Percentiles rank a stretch among this genome's conserved stretches.
phyloP scores from a whole-genome alignment of 2,329 filamentous ascomycete species.

The Botryosphaeria dothidea region DNA sequence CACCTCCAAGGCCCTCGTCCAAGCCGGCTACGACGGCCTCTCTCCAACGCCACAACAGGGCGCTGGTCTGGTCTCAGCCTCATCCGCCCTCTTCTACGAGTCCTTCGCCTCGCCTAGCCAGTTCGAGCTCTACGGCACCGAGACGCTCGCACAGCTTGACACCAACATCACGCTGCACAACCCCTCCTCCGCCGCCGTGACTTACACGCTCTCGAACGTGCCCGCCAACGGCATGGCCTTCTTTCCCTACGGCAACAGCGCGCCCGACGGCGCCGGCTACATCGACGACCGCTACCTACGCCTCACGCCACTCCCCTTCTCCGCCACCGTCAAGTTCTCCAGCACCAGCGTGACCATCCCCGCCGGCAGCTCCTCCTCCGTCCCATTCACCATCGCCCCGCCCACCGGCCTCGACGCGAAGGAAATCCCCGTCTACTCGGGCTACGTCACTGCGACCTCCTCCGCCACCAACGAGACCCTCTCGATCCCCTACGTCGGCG shows the following conservation, averaged over 20 bases:
- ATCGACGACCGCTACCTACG: constrained; percentile 22
- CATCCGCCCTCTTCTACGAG: constrained; percentile 23
- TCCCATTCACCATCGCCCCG: constrained; percentile 25
- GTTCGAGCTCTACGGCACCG: constrained; percentile 27
- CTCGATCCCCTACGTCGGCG: constrained; percentile 27
- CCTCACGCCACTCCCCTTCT: constrained; percentile 6
- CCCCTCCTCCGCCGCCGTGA: constrained; percentile 19
- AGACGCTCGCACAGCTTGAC: constrained; percentile 27
- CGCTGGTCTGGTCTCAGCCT: constrained; percentile 26
- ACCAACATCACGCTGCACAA: constrained; percentile 28
- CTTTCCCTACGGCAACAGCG: background rate
- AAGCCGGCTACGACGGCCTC: constrained; percentile 17
- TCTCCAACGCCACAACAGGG: constrained; percentile 28
- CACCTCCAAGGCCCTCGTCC: constrained; percentile 24
- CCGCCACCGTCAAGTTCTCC: constrained; percentile 19
- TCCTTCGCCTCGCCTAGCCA: constrained; percentile 23
- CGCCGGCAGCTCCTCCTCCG: constrained; percentile 21
- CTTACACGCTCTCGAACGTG: constrained; percentile 22
- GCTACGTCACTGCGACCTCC: constrained; percentile 23
- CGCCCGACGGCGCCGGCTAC: constrained; percentile 15
- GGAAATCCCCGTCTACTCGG: constrained; percentile 27
- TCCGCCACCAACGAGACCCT: constrained; percentile 20
- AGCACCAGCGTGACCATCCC: constrained; percentile 26
- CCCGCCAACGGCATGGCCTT: constrained; percentile 26
- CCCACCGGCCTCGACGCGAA: constrained; percentile 26